phyloP scores from a whole-genome alignment of 2,329 filamentous ascomycete genomes.

The Pseudogymnoascus sp. region DNA sequence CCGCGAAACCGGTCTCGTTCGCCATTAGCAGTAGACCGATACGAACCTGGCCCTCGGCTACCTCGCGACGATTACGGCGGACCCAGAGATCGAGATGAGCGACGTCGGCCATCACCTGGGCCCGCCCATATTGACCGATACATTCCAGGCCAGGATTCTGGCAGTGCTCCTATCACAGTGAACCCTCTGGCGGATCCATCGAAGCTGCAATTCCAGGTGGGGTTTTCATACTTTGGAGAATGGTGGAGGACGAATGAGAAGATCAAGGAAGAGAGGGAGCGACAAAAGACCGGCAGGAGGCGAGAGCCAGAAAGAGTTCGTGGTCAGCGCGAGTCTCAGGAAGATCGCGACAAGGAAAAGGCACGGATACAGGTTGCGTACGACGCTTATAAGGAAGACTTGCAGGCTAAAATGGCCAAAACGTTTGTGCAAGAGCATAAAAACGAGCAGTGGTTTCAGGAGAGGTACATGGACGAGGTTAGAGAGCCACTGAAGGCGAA shows the following conservation, averaged over 20 bases:
- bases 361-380: slow-evolving; percentile 66
- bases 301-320: slow-evolving; percentile 57
- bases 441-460: slow-evolving; percentile 94
- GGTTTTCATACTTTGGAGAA: slow-evolving; percentile 78
- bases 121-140: slow-evolving; percentile 76
- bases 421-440: slow-evolving; percentile 88
- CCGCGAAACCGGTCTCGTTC: slow-evolving; percentile 61
- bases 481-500: slow-evolving; percentile 66
- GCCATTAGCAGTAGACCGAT: slow-evolving; percentile 61
- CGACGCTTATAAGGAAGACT: slow-evolving; percentile 59
- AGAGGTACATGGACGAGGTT: slow-evolving; percentile 82
- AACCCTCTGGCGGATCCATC: slow-evolving; percentile 69
- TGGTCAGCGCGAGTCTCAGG: slow-evolving; percentile 56
- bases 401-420: slow-evolving; percentile 73
- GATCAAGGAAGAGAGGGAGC: slow-evolving; percentile 75
- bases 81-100: slow-evolving; percentile 39
- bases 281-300: slow-evolving; percentile 59
- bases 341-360: slow-evolving; percentile 73
- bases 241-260: slow-evolving; percentile 80
- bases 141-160: slow-evolving; percentile 62
- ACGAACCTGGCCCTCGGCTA: slow-evolving; percentile 58
- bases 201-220: slow-evolving; percentile 69
- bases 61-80: slow-evolving; percentile 58
- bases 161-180: slow-evolving; percentile 41
- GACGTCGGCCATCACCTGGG: slow-evolving; percentile 50